Percentiles rank a stretch among this genome's conserved stretches.
Conservation (phyloP, 352 stramenopile genomes). For the Albugo candida region DNA sequence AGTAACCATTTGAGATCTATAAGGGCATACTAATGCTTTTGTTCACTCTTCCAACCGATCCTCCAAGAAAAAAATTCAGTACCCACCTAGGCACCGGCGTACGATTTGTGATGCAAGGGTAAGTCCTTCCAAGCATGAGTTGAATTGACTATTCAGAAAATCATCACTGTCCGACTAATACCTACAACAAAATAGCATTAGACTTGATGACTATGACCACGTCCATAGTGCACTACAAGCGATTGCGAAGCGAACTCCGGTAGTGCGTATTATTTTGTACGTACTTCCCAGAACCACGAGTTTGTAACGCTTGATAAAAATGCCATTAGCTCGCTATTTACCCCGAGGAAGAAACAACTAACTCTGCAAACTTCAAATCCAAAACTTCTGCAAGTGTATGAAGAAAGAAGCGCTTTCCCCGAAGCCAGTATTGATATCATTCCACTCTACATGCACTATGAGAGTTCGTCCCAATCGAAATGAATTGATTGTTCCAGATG, state of each 20-base stretch:
- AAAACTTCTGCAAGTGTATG: slow-evolving; percentile 35
- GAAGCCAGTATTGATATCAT: slow-evolving; percentile 74
- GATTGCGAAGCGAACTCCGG: not conserved
- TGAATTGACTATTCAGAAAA: slow-evolving; percentile 72
- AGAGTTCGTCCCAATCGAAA: slow-evolving; percentile 55
- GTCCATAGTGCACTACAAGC: not conserved
- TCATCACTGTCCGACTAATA: slow-evolving; percentile 70
- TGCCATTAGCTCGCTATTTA: slow-evolving; percentile 3
- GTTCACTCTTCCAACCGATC: slow-evolving; percentile 73
- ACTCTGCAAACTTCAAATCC: slow-evolving; percentile 50
- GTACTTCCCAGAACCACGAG: slow-evolving; percentile 74
- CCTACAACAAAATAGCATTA: slow-evolving; percentile 16
- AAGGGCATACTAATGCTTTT: slow-evolving; percentile 63
- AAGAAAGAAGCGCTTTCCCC: slow-evolving; percentile 54
- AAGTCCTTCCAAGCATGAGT: slow-evolving; percentile 63
- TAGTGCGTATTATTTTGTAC: slow-evolving; percentile 56
- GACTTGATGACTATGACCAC: not conserved
- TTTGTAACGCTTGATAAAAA: slow-evolving; percentile 32
- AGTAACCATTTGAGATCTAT: slow-evolving; percentile 72
- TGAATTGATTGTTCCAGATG: slow-evolving; percentile 66
- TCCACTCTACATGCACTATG: slow-evolving; percentile 51
- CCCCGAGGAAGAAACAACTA: slow-evolving; percentile 8
- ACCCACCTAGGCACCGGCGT: slow-evolving; percentile 35
- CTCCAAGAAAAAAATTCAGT: slow-evolving; percentile 55
- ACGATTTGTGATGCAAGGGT: slow-evolving; percentile 65